Percentiles rank a stretch among this genome's conserved stretches.
phyloP scores from a whole-genome alignment of 1,139 yeast genomes.

The Geotrichum restrictum region DNA sequence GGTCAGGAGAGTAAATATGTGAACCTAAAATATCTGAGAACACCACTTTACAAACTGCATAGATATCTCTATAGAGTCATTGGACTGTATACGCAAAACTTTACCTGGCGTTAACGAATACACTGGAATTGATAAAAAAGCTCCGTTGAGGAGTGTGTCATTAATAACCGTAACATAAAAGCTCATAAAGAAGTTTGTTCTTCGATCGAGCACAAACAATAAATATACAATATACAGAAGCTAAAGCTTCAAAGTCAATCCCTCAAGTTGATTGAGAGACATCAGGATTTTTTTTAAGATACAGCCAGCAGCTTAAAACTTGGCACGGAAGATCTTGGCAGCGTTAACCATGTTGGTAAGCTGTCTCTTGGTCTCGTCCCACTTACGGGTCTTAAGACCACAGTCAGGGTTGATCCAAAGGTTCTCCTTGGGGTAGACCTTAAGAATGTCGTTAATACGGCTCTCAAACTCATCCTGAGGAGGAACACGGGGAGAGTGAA shows the following conservation, averaged over 20 bases:
- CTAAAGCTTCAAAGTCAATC: slow-evolving; percentile 12
- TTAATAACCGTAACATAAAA: too few species aligned
- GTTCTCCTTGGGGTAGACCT: slow-evolving; percentile 94
- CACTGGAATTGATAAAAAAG: too few species aligned
- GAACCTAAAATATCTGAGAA: too few species aligned
- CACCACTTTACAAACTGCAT: too few species aligned
- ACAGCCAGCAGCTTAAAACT: slow-evolving; percentile 27
- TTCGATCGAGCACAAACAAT: not conserved
- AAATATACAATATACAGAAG: slow-evolving; percentile 11
- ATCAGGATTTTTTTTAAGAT: slow-evolving; percentile 12
- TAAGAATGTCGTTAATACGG: slow-evolving; percentile 90
- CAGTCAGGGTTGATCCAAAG: slow-evolving; percentile 99
- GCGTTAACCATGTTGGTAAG: slow-evolving; percentile 98
- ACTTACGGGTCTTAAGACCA: slow-evolving; percentile 97
- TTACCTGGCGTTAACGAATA: too few species aligned
- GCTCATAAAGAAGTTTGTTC: too few species aligned
- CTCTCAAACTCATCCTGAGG: slow-evolving; percentile 91
- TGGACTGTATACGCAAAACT: too few species aligned
- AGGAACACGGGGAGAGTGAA: slow-evolving; percentile 99
- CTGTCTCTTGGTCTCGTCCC: slow-evolving; percentile 76
- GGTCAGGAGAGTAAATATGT: too few species aligned
- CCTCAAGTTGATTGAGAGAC: slow-evolving; percentile 21
- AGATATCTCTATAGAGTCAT: too few species aligned
- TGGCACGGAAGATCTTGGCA: slow-evolving; percentile 89
- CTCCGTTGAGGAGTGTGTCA: too few species aligned